Evolutionary conservation across 2,329 filamentous ascomycete genomes (phyloP).

Genomic region (Phyllosticta paracitricarpa): DNA sequence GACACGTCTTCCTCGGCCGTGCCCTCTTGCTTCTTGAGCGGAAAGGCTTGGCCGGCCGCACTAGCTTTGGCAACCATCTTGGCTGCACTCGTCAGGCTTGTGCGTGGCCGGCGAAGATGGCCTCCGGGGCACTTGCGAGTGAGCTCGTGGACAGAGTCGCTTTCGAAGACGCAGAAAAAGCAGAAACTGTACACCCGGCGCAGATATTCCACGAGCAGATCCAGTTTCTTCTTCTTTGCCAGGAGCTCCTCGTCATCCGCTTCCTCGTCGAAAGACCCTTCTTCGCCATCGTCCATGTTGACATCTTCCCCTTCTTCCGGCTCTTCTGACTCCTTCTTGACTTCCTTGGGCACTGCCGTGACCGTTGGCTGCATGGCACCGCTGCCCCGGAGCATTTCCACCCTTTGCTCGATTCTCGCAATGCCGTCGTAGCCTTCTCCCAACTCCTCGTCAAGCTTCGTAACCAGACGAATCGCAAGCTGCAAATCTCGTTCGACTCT

Average conservation of each 20-base stretch:
- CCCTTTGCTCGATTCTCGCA: conserved; percentile 72
- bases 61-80: conserved; percentile 81
- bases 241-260: conserved; percentile 82
- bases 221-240: conserved; percentile 91
- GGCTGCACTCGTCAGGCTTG: conserved; percentile 71
- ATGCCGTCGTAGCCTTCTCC: conserved; percentile 68
- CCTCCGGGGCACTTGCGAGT: conserved; percentile 93
- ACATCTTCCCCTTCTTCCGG: conserved; percentile 67
- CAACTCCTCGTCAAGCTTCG: conserved; percentile 76
- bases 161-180: conserved; percentile 99
- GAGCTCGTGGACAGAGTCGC: conserved; percentile 91
- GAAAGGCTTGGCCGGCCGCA: conserved; percentile 72
- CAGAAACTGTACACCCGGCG: conserved; percentile 97
- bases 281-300: conserved; percentile 51
- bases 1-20: conserved; percentile 53
- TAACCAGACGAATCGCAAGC: conserved; percentile 70
- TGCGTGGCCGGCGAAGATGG: conserved; percentile 84
- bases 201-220: conserved; percentile 91
- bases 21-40: conserved; percentile 64
- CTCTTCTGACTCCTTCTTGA: conserved; percentile 53
- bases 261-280: conserved; percentile 60
- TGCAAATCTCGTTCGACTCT: conserved; percentile 83
- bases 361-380: conserved; percentile 64
- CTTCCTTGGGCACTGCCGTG: conserved; percentile 47
- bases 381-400: conserved; percentile 67